Evolutionary conservation across 345 rosid species (phyloP).

Genomic region (Ceriops decandra): DNA sequence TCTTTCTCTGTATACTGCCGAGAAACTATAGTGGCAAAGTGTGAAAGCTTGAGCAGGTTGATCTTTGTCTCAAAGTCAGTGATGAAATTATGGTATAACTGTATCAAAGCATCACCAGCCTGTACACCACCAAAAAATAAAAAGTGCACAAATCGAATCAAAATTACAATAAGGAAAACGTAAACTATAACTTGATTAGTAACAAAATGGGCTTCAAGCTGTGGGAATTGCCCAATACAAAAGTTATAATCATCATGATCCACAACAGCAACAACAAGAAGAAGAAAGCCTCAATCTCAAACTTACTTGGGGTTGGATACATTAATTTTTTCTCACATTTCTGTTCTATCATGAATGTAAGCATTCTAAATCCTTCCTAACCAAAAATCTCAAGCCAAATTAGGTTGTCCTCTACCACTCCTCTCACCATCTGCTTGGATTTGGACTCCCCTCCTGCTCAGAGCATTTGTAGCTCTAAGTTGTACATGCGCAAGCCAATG

Average conservation of each 20-base stretch:
- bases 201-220: not conserved
- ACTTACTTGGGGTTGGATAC: no score
- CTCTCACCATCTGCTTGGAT: no score
- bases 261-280: not conserved
- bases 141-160: not conserved
- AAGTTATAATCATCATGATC: no score
- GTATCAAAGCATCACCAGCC: constrained; percentile 94
- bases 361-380: no score
- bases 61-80: constrained; percentile 97
- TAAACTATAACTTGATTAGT: not conserved
- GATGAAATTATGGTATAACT: constrained; percentile 85
- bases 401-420: no score
- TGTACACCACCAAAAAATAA: constrained; percentile 25
- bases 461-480: no score
- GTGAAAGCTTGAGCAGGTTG: constrained; percentile 96
- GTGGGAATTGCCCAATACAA: no score
- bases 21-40: constrained; percentile 88
- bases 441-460: no score
- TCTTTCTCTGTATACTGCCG: constrained; percentile 89
- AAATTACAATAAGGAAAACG: not conserved
- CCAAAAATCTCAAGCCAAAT: no score
- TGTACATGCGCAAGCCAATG: no score
- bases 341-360: no score
- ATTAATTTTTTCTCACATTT: no score
- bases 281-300: not conserved